Percentiles rank a stretch among this genome's conserved stretches.
phyloP scores from a whole-genome alignment of 2,329 filamentous ascomycete species.

The Colletotrichum salicis region DNA sequence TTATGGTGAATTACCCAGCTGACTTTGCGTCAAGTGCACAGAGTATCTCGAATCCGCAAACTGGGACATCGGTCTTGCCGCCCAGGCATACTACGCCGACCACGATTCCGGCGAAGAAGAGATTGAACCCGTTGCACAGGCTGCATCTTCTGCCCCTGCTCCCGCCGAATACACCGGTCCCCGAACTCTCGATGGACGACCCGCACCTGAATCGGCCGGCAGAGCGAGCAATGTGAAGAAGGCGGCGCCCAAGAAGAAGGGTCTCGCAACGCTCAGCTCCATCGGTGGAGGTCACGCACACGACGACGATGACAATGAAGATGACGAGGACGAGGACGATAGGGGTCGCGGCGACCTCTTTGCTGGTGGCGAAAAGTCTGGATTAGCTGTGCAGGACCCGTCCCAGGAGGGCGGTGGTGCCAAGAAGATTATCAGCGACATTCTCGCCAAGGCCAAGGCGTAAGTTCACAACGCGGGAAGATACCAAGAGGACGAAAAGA shows the following conservation, averaged over 20 bases:
- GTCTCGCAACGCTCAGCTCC: constrained; percentile 70
- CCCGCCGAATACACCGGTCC: constrained; percentile 66
- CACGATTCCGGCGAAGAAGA: constrained; percentile 58
- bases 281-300: constrained; percentile 64
- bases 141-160: constrained; percentile 37
- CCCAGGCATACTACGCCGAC: constrained; percentile 70
- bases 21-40: constrained; percentile 62
- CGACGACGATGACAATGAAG: constrained; percentile 69
- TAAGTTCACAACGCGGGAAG: constrained; percentile 47
- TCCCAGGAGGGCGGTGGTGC: constrained; percentile 55
- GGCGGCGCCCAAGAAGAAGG: constrained; percentile 64
- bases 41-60: constrained; percentile 72
- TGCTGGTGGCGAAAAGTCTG: constrained; percentile 87
- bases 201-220: constrained; percentile 55
- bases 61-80: constrained; percentile 74
- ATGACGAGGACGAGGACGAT: constrained; percentile 66
- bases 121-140: constrained; percentile 52
- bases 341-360: constrained; percentile 76
- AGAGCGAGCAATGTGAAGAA: constrained; percentile 48
- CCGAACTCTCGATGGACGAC: constrained; percentile 71
- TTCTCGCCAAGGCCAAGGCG: constrained; percentile 72
- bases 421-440: constrained; percentile 69
- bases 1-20: not conserved
- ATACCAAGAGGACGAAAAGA: not conserved
- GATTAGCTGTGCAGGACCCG: constrained; percentile 74